Base-by-base conservation (phyloP, 2,329 filamentous ascomycete genomes). In the Calonectria hongkongensis region DNA sequence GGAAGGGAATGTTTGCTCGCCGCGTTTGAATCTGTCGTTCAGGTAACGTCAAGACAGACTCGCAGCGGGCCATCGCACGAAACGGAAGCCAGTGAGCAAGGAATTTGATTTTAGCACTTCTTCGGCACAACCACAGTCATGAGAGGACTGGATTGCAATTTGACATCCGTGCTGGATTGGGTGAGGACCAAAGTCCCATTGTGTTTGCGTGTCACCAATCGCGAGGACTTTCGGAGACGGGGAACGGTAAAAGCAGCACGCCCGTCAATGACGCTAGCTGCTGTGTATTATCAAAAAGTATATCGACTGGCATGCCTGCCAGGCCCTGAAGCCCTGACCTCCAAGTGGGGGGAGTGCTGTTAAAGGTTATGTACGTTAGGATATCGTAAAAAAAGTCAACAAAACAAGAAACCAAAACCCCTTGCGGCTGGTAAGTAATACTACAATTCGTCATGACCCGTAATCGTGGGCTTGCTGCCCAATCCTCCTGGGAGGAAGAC, bases 61-160 rank as follows among this genome's bases (percentile, higher is more conserved):
- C 73, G 74, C 68, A 71, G 74, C 77, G 79, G 76, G 78, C 76
- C 79, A 78, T 77, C 75, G 73, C 73, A 56, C 33, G 73, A 75
- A 73, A 74, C 76, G 75, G 79, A 77, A 80, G 76, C 77, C 81
- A 69, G 77, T 78, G 74, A 81, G 80, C 79, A 79, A 80, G 76
- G 76, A 73, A 75, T 84, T 92, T 84, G 82, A 90, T 97, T 89
- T 97, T 91, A 97, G 95, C 95, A 98, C 95, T 95, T 98, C 95
- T 98, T 96, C 94, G 95, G 95, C 96, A 95, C 96, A 97, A 96
- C 92, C 90, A 89, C 92, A 95, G 94, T 93, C 94, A 98, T 92
- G 86, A 84, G 84, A 85, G 85, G 92, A 92, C 93, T 91, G 91
- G 89, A 94, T 96, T 97, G 96, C 92, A 98, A 98, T 98, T 98